Base-by-base conservation (phyloP, 768 basidiomycete species). In the Leccinum rimulosum region DNA sequence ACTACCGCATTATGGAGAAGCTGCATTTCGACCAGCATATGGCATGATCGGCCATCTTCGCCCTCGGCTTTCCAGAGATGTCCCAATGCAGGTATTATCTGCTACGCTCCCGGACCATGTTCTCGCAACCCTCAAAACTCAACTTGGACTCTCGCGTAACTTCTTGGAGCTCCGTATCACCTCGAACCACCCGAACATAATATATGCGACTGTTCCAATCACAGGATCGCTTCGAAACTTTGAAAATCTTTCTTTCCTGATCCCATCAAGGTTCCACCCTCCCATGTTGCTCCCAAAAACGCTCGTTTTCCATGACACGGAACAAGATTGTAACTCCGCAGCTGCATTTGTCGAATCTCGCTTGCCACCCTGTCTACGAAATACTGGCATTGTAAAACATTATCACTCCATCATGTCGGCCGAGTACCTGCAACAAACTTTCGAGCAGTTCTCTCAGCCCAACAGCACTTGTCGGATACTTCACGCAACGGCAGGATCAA, bases 11-110 rank as follows among this genome's bases (percentile, higher is more conserved):
- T n/a, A 62, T 55, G 52, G 55, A 0, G 43, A 57, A 9, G 55
- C 40, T 7, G 50, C 55, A 3, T 61, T 58, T 4, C 31, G 17
- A 3, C 53, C 62, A 11, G 60, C 38, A 8, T 61, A 58, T 30
- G 27, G 56, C 22, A n/a, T 11, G 8, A 27, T 54, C 1, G 2
- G 22, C 1, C 9, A 25, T 12, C 14, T 55, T 47, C 28, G 33
- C 1, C 7, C 22, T 3, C 4, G 55, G 4, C 50, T 62, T 2
- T 28, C 50, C 3, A 52, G 14, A 12, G 50, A 43, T 4, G 35
- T 25, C 1, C 58, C 54, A 11, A 27, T 62, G 4, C 57, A 62
- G 43, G 57, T 22, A 0, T 28, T 62, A 14, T 62, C 54, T 4
- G 54, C 54, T 2, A 62, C 47, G 2, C 6, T 62, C 22, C 61